These are phyloP conservation scores for Bruguiera sexangula DNA, from an alignment of 345 rosid species.

Conservation along the genomic window DNA sequence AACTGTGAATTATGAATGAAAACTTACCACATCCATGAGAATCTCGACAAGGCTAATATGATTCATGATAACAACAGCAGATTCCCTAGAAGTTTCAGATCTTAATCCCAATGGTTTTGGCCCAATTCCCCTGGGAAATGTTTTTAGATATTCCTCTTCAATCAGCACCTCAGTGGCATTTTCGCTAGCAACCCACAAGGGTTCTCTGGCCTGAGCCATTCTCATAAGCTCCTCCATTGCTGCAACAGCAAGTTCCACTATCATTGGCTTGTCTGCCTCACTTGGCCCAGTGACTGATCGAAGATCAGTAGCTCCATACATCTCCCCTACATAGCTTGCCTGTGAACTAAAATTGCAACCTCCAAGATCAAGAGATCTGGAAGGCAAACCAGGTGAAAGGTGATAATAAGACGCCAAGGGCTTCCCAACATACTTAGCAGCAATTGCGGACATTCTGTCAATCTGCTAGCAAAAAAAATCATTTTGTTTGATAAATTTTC, in stretches of 20 bases:
- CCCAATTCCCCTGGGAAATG: slow-evolving; percentile 81
- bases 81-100: slow-evolving; percentile 86
- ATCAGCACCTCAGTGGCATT: slow-evolving; percentile 48
- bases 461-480: slow-evolving; percentile 34
- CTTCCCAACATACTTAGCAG: slow-evolving; percentile 81
- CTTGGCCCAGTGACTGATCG: slow-evolving; percentile 58
- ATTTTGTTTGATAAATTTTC: not conserved
- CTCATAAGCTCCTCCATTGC: slow-evolving; percentile 94
- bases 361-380: slow-evolving; percentile 54
- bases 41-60: slow-evolving; percentile 80
- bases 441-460: slow-evolving; percentile 79
- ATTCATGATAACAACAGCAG: slow-evolving; percentile 79
- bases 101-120: slow-evolving; percentile 67
- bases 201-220: slow-evolving; percentile 76
- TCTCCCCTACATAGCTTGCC: slow-evolving; percentile 66
- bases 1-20: not conserved
- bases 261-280: slow-evolving; percentile 85
- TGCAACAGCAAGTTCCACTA: slow-evolving; percentile 84
- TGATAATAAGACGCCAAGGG: slow-evolving; percentile 52
- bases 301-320: slow-evolving; percentile 60
- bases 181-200: slow-evolving; percentile 63
- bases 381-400: slow-evolving; percentile 44
- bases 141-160: slow-evolving; percentile 74
- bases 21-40: slow-evolving; percentile 87
- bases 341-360: slow-evolving; percentile 51